Base-by-base conservation (phyloP, 495 filamentous ascomycete species). In the Podospora comata region DNA sequence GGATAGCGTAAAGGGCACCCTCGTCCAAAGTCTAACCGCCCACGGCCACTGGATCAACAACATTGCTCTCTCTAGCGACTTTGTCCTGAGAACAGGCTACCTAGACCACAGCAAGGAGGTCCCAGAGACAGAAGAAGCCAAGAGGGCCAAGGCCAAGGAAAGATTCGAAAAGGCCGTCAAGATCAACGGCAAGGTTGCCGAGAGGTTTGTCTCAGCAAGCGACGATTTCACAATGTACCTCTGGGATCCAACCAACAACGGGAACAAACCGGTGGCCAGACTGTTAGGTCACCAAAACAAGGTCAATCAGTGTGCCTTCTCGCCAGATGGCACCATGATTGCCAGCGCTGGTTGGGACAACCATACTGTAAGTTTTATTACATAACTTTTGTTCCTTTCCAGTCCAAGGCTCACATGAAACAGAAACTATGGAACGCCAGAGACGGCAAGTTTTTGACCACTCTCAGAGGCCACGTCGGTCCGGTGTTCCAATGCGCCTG, bases 21-120 rank as follows among this genome's bases (percentile, higher is more conserved):
- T 97, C 18, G 82, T 91, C 55, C 90, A 96, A 76, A 92, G 87
- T 1, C 80, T 98, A 39, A 87, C 87, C 1, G 84, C 90, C 1
- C 96, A 99, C 75, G 92, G 92, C 0, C 94, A 97, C 77, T 96
- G 95, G 85, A 89, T 99, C 11, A 99, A 99, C 78, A 93, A 98
- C 76, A 88, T 99, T 11, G 93, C 95, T 0, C 84, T 99, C 7
- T 97, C 94, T 2, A 97, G 92, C 1, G 96, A 98, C 75, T 91
- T 91, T 71, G 93, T 89, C n/a, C 83, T 97, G 19, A 88, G 93
- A 62, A 96, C 92, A 2, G 90, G 86, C 0, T 99, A 88, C 80
- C 89, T 94, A 72, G 94, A 97, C 74, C 93, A 96, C 77, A 91
- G 89, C 2, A 80, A 79, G 57, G 77, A 78, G 18, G 82, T 90